These are phyloP conservation scores for Gelatoporia subvermispora DNA, from an alignment of 768 basidiomycete species.

Conservation along the genomic window DNA sequence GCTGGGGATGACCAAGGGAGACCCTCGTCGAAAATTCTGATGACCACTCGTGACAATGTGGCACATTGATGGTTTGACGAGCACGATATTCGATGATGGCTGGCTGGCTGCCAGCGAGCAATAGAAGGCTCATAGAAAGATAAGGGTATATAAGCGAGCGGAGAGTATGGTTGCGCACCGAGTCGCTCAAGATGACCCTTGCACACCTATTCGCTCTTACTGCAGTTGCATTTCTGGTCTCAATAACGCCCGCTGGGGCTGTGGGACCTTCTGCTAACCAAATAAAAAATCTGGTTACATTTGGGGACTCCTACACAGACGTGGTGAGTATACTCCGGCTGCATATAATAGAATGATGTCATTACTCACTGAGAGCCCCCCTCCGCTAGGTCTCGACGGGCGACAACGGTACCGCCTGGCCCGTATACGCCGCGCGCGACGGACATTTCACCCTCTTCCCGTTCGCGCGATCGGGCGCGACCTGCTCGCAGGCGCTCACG, in stretches of 20 bases:
- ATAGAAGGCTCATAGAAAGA: too few relatives aligned
- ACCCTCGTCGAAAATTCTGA: too few relatives aligned
- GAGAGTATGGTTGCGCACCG: too few relatives aligned
- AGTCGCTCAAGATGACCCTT: not conserved
- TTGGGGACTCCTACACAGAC: constrained; percentile 63
- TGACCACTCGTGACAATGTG: too few relatives aligned
- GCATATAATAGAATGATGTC: too few relatives aligned
- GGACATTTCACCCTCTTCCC: constrained; percentile 47
- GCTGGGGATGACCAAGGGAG: too few relatives aligned
- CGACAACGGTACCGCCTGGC: constrained; percentile 51
- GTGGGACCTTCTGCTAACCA: constrained; percentile 29
- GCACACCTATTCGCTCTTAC: not conserved
- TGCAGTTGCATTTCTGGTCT: not conserved
- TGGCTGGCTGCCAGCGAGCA: too few relatives aligned
- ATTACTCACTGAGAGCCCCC: not conserved
- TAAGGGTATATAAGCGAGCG: too few relatives aligned
- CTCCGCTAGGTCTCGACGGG: constrained; percentile 9
- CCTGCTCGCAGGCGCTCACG: constrained; percentile 60
- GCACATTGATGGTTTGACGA: too few relatives aligned
- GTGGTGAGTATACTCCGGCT: constrained; percentile 16
- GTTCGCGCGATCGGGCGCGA: constrained; percentile 57
- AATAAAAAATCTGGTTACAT: constrained; percentile 61
- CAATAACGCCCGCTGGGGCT: not conserved
- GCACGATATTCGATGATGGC: too few relatives aligned
- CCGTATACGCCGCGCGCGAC: constrained; percentile 54